Percentiles rank a stretch among this genome's conserved stretches.
phyloP scores from a whole-genome alignment of 1,284 basidiomycete genomes.

The Inonotus hispidus region DNA sequence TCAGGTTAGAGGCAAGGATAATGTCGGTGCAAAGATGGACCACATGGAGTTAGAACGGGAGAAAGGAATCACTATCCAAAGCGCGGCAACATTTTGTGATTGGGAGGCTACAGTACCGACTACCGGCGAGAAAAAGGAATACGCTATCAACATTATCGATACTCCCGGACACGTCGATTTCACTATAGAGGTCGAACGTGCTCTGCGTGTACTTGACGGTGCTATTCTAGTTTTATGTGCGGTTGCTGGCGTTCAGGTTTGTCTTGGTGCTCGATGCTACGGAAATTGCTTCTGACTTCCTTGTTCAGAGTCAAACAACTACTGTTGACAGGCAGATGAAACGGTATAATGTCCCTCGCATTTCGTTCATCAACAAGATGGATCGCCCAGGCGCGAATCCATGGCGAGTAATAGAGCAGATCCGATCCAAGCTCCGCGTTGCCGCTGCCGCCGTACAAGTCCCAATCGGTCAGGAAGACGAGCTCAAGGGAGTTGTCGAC shows the following conservation, averaged over 20 bases:
- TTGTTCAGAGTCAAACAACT: conserved; percentile 85
- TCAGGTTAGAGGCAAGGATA: conserved; percentile 88
- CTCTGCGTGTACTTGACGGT: conserved; percentile 93
- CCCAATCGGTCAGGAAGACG: conserved; percentile 90
- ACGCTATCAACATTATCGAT: conserved; percentile 98
- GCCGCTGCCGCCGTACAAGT: conserved; percentile 95
- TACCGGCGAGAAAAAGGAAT: conserved; percentile 71
- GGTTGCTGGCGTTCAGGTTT: conserved; percentile 89
- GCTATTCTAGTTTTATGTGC: conserved; percentile 96
- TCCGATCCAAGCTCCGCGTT: conserved; percentile 88
- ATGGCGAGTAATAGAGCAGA: conserved; percentile 91
- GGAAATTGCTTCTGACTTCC: not conserved
- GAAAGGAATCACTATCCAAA: conserved; percentile 99
- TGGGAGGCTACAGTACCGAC: conserved; percentile 77
- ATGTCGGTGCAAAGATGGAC: conserved; percentile 99
- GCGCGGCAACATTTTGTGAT: conserved; percentile 96
- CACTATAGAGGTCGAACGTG: conserved; percentile 98
- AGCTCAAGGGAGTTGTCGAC: conserved; percentile 89
- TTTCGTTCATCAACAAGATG: conserved; percentile 99
- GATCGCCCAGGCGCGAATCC: conserved; percentile 98
- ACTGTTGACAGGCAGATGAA: conserved; percentile 99
- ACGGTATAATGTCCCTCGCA: conserved; percentile 90
- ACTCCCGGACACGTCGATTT: conserved; percentile 99
- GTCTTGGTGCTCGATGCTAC: conserved; percentile 20
- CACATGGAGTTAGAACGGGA: conserved; percentile 99